Conservation (phyloP, 2,329 filamentous ascomycete genomes). For the Microascus cirrosus region DNA sequence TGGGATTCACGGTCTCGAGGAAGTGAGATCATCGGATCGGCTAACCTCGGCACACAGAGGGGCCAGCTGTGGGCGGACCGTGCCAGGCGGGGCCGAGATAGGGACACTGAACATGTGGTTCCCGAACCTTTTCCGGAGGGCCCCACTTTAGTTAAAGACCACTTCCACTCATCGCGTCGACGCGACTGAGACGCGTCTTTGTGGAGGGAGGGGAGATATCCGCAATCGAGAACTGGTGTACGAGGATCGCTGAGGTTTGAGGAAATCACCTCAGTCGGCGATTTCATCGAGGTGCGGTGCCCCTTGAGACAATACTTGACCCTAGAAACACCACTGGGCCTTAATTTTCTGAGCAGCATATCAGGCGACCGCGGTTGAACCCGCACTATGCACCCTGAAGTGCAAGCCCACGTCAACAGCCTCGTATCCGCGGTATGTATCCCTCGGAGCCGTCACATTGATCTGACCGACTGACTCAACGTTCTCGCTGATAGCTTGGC, state of each 20-base stretch:
- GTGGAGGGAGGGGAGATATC: not conserved
- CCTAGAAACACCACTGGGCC: not conserved
- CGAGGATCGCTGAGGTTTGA: not conserved
- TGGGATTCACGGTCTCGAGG: constrained; percentile 1
- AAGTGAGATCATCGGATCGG: constrained; percentile 15
- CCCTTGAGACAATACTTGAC: not conserved
- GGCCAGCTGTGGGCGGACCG: not conserved
- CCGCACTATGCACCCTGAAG: constrained; percentile 76
- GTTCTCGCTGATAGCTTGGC: constrained; percentile 53
- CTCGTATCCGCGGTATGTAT: constrained; percentile 75
- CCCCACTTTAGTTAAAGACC: not conserved
- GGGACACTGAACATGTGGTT: not conserved
- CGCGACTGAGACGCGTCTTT: constrained; percentile 1
- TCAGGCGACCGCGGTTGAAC: constrained; percentile 32
- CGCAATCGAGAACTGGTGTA: not conserved
- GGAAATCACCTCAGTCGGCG: not conserved
- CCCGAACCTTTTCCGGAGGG: not conserved
- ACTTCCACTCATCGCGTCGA: constrained; percentile 1
- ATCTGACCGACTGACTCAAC: not conserved
- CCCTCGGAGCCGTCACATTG: constrained; percentile 7
- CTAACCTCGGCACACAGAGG: constrained; percentile 27
- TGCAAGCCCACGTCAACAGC: constrained; percentile 86
- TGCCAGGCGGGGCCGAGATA: not conserved
- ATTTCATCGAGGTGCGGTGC: not conserved
- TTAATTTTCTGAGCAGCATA: constrained; percentile 14